Percentiles rank a stretch among this genome's conserved stretches.
These are phyloP conservation scores for Mucor velutinosus DNA, from an alignment of 371 early-diverging fungal species.

Conservation along the genomic window DNA sequence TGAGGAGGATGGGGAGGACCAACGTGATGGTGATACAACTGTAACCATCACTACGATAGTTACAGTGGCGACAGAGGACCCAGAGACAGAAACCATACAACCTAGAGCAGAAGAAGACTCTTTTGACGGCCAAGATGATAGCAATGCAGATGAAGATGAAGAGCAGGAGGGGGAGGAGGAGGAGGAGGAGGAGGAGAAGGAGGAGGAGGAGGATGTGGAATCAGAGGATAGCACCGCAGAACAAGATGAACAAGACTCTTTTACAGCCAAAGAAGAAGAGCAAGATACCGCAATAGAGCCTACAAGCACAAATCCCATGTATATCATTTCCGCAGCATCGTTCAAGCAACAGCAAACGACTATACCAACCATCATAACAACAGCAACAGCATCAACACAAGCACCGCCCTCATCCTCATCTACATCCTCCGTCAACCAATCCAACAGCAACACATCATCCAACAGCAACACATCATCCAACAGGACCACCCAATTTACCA, in stretches of 20 bases:
- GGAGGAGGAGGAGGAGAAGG: background rate
- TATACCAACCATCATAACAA: background rate
- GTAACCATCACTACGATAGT: background rate
- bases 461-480: background rate
- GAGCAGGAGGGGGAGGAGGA: background rate
- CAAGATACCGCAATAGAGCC: background rate
- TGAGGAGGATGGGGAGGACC: background rate
- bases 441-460: background rate
- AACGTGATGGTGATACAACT: background rate
- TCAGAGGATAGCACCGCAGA: background rate
- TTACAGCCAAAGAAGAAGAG: background rate
- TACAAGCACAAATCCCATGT: background rate
- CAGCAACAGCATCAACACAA: background rate
- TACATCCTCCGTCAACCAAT: background rate
- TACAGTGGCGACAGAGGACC: background rate
- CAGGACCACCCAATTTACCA: conserved; percentile 11
- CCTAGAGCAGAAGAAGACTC: background rate
- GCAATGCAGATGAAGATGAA: background rate
- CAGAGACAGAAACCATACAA: background rate
- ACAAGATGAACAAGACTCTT: background rate
- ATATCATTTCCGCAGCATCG: background rate
- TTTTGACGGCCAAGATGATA: background rate
- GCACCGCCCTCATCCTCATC: background rate
- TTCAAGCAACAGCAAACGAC: background rate
- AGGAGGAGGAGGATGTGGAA: background rate